phyloP scores from a whole-genome alignment of 2,329 filamentous ascomycete species.

The Botrytis paeoniae region DNA sequence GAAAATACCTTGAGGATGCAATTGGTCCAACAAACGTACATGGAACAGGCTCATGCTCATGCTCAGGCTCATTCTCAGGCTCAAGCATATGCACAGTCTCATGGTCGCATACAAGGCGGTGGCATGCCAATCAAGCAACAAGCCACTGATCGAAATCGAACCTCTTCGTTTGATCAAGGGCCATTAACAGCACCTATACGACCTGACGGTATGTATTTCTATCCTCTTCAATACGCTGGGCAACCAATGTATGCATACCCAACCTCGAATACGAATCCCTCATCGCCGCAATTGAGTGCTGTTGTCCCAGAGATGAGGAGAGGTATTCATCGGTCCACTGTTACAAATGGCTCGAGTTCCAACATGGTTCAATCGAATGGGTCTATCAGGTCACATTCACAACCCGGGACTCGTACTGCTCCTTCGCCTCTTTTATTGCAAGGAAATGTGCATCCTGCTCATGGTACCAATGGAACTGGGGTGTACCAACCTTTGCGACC shows the following conservation, averaged over 20 bases:
- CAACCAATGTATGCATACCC: constrained; percentile 49
- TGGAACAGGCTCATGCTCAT: constrained; percentile 39
- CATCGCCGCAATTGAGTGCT: constrained; percentile 50
- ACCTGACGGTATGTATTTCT: constrained; percentile 52
- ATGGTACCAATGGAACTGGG: constrained; percentile 36
- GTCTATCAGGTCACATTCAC: constrained; percentile 63
- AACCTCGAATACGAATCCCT: constrained; percentile 53
- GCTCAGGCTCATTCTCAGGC: constrained; percentile 43
- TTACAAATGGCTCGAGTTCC: constrained; percentile 48
- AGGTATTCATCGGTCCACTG: constrained; percentile 53
- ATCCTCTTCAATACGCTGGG: constrained; percentile 44
- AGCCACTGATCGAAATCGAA: constrained; percentile 52
- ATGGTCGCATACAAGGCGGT: constrained; percentile 38
- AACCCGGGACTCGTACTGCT: constrained; percentile 51
- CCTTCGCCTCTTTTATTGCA: constrained; percentile 39
- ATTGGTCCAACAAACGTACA: constrained; percentile 47
- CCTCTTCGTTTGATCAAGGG: constrained; percentile 61
- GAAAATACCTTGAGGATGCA: constrained; percentile 47
- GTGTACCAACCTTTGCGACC: constrained; percentile 32
- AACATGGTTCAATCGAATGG: constrained; percentile 47
- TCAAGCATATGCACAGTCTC: constrained; percentile 43
- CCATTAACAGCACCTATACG: constrained; percentile 57
- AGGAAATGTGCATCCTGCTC: constrained; percentile 40
- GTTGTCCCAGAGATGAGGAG: constrained; percentile 53
- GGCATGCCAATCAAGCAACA: constrained; percentile 38